Evolutionary conservation across 2,329 filamentous ascomycete genomes (phyloP).

Genomic region (Venturia nashicola): DNA sequence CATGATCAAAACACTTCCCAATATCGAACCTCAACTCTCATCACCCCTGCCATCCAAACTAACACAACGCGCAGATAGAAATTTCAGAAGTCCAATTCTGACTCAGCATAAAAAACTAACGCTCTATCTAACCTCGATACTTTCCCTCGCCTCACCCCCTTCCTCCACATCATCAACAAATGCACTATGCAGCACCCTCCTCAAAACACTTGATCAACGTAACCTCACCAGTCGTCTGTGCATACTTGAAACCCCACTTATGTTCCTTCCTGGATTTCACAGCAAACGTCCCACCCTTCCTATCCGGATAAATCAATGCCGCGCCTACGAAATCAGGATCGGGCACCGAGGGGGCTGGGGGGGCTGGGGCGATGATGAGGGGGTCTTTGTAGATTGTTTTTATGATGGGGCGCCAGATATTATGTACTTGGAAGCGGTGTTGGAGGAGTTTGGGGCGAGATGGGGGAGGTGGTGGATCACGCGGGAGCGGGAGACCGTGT

Average conservation of each 20-base stretch:
- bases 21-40: too few species aligned
- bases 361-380: conserved; percentile 40
- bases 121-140: conserved; percentile 9
- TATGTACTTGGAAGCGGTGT: conserved; percentile 8
- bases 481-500: background rate
- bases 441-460: conserved; percentile 4
- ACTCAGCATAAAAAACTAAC: conserved; percentile 8
- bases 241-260: conserved; percentile 11
- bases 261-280: conserved; percentile 23
- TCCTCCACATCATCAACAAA: conserved; percentile 41
- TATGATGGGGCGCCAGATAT: conserved; percentile 36
- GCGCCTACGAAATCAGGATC: conserved; percentile 39
- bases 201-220: conserved; percentile 50
- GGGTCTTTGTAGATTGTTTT: conserved; percentile 40
- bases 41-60: too few species aligned
- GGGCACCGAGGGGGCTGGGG: conserved; percentile 35
- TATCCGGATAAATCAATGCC: conserved; percentile 39
- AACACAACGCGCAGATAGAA: too few species aligned
- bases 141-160: conserved; percentile 10
- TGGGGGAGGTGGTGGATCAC: conserved; percentile 3
- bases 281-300: conserved; percentile 37
- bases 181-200: conserved; percentile 38
- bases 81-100: background rate
- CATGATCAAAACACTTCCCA: too few species aligned
- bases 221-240: conserved; percentile 30